Percentiles rank a stretch among this genome's conserved stretches.
phyloP scores from a whole-genome alignment of 371 early-diverging fungal genomes.

The Syncephalastrum racemosum region DNA sequence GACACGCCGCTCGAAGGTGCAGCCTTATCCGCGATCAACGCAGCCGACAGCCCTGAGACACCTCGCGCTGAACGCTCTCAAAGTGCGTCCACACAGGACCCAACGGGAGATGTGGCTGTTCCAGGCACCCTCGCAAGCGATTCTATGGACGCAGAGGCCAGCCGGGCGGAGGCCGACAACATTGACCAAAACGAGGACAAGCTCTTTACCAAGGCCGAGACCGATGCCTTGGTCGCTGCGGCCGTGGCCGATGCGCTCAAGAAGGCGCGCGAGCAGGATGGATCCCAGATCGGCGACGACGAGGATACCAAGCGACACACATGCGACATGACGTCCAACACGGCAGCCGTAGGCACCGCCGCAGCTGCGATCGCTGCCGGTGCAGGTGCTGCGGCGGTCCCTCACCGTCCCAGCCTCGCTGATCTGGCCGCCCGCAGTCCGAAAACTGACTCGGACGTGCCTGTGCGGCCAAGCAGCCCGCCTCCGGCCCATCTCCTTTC shows the following conservation, averaged over 20 bases:
- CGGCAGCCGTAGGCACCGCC: slow-evolving; percentile 2
- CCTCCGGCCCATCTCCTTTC: slow-evolving; percentile 21
- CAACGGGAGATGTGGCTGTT: no score
- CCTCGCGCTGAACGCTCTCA: no score
- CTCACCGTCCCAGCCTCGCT: slow-evolving; percentile 11
- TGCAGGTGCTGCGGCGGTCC: not conserved
- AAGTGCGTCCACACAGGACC: no score
- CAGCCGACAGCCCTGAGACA: no score
- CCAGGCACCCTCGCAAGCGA: not conserved
- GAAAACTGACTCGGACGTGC: slow-evolving; percentile 6
- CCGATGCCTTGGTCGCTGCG: slow-evolving; percentile 37
- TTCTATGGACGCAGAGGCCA: slow-evolving; percentile 6
- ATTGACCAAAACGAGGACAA: slow-evolving; percentile 12
- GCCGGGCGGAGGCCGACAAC: not conserved
- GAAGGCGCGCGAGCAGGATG: slow-evolving; percentile 15
- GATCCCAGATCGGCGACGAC: not conserved
- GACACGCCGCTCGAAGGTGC: not conserved
- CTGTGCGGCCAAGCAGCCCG: slow-evolving; percentile 22
- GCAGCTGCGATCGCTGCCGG: not conserved
- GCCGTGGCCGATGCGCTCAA: slow-evolving; percentile 38
- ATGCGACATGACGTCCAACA: slow-evolving; percentile 22
- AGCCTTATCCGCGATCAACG: no score
- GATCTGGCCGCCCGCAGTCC: slow-evolving; percentile 13
- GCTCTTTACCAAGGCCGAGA: slow-evolving; percentile 24
- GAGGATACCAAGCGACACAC: slow-evolving; percentile 24